Conservation (phyloP, 352 stramenopile genomes). For the Phytophthora kernoviae region DNA sequence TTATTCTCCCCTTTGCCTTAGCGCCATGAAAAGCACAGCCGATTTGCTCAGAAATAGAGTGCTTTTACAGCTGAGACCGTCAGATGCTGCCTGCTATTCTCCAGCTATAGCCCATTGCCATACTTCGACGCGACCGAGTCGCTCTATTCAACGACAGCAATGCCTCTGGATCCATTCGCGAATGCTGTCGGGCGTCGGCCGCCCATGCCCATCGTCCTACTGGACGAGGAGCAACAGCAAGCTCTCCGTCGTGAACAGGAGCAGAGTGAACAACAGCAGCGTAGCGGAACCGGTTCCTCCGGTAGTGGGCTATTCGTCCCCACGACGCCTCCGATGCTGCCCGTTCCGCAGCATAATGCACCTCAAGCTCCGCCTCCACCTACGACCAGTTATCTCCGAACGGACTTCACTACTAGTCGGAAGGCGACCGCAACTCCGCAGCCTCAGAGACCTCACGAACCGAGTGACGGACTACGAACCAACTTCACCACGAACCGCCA, state of each 20-base stretch:
- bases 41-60: constrained; percentile 4
- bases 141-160: not conserved
- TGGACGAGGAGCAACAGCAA: constrained; percentile 67
- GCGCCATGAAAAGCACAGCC: not conserved
- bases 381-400: constrained; percentile 38
- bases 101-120: constrained; percentile 9
- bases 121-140: not conserved
- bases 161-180: constrained; percentile 24
- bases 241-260: constrained; percentile 24
- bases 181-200: constrained; percentile 16
- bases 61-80: not conserved
- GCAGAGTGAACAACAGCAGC: not conserved
- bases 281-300: constrained; percentile 6
- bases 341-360: constrained; percentile 22
- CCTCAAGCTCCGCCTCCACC: constrained; percentile 23
- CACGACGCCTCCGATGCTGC: constrained; percentile 31
- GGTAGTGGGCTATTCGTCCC: constrained; percentile 29
- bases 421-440: constrained; percentile 10
- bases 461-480: constrained; percentile 39
- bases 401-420: constrained; percentile 45
- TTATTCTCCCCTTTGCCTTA: not conserved
- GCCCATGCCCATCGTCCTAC: constrained; percentile 36
- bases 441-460: constrained; percentile 7
- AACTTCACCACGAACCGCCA: constrained; percentile 46
- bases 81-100: not conserved